Evolutionary conservation across 345 rosid genomes (phyloP).

Genomic region (Anacardium occidentale): DNA sequence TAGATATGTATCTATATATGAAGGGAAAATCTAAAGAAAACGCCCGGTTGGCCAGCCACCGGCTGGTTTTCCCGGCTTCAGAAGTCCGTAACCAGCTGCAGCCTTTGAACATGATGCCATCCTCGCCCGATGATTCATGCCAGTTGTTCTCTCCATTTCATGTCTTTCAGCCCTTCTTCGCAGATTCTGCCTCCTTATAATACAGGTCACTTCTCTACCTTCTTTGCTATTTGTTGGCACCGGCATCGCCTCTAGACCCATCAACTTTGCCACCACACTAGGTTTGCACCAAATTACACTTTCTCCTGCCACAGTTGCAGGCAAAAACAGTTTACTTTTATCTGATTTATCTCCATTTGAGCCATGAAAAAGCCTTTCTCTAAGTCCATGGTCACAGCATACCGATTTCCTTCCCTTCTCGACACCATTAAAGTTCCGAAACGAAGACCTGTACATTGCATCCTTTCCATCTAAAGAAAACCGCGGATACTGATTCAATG

Average conservation of each 20-base stretch:
- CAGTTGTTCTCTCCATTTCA: slow-evolving; percentile 34
- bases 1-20: too few relatives aligned
- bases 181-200: slow-evolving; percentile 48
- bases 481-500: slow-evolving; percentile 86
- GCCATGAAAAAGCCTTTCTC: slow-evolving; percentile 15
- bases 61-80: slow-evolving; percentile 27
- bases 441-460: slow-evolving; percentile 85
- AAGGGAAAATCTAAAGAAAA: slow-evolving; percentile 34
- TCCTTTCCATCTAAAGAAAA: slow-evolving; percentile 91
- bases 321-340: slow-evolving; percentile 27
- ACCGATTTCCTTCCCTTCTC: slow-evolving; percentile 38
- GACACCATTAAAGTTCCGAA: slow-evolving; percentile 32
- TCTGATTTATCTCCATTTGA: slow-evolving; percentile 8
- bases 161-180: slow-evolving; percentile 47
- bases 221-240: slow-evolving; percentile 39
- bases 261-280: slow-evolving; percentile 85
- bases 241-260: slow-evolving; percentile 89
- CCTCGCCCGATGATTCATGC: slow-evolving; percentile 18
- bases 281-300: slow-evolving; percentile 85
- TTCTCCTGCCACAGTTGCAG: slow-evolving; percentile 48
- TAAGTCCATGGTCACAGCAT: slow-evolving; percentile 33
- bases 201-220: slow-evolving; percentile 25
- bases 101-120: slow-evolving; percentile 31
- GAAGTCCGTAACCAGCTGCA: slow-evolving; percentile 27
- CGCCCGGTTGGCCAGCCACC: slow-evolving; percentile 46